Conservation (phyloP, 2,329 filamentous ascomycete species). For the Aureobasidium leucospermi region DNA sequence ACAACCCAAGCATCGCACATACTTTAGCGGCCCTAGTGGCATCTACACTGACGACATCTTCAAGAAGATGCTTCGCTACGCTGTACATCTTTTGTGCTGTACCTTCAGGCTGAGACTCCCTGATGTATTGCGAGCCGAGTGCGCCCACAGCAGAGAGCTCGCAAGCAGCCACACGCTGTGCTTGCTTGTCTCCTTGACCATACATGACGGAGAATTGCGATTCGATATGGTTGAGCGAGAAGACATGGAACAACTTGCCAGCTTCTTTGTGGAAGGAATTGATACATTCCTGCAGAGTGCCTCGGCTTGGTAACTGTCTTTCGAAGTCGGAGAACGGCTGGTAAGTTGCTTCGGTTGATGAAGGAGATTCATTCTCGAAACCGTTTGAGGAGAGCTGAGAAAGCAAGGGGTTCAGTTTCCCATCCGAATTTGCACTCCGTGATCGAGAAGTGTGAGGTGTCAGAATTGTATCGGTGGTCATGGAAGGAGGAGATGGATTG, state of each 20-base stretch:
- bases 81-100: background rate
- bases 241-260: constrained; percentile 5
- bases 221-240: background rate
- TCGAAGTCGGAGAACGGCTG: background rate
- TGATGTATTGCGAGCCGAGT: constrained; percentile 7
- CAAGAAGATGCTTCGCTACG: background rate
- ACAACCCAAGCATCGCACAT: background rate
- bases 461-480: background rate
- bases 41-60: background rate
- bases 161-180: background rate
- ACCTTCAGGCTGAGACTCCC: background rate
- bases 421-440: background rate
- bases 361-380: background rate
- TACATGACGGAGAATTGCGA: background rate
- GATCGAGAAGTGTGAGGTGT: background rate
- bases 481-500: background rate
- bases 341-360: background rate
- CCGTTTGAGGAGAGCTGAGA: background rate
- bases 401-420: background rate
- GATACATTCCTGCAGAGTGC: background rate
- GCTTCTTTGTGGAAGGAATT: background rate
- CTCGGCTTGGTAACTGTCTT: background rate
- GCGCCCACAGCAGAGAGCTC: constrained; percentile 1
- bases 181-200: background rate
- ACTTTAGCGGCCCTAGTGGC: background rate